phyloP scores from a whole-genome alignment of 2,329 filamentous ascomycete species.

The Aspergillus sp. region DNA sequence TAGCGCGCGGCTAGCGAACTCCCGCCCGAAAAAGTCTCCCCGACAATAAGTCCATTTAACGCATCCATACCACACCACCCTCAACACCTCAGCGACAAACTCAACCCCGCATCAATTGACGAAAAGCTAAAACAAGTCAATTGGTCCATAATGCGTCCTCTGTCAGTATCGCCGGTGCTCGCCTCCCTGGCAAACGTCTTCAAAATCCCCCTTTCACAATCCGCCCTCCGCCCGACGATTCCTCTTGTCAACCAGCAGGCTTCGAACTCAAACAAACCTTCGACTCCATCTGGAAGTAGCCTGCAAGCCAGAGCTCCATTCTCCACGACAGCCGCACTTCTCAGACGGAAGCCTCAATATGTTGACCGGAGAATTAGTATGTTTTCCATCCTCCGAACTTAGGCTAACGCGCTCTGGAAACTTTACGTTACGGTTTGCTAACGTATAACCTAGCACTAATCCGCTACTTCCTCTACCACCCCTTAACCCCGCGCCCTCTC shows the following conservation, averaged over 20 bases:
- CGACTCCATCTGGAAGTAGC: constrained; percentile 14
- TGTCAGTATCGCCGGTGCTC: constrained; percentile 38
- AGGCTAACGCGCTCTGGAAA: background rate
- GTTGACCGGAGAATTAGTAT: constrained; percentile 47
- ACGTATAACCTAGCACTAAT: constrained; percentile 54
- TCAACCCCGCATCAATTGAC: background rate
- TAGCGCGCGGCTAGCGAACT: constrained; percentile 4
- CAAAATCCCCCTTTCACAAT: constrained; percentile 40
- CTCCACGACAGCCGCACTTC: constrained; percentile 39
- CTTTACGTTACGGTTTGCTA: constrained; percentile 17
- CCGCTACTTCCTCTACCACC: constrained; percentile 69
- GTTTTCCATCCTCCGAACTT: constrained; percentile 15
- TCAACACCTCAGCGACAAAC: background rate
- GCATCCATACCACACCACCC: background rate
- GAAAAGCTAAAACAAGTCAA: background rate
- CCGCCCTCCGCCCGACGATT: constrained; percentile 27
- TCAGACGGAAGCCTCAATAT: constrained; percentile 39
- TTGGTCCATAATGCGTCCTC: constrained; percentile 2
- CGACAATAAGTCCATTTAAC: background rate
- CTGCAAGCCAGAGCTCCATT: constrained; percentile 28
- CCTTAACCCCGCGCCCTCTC: constrained; percentile 70
- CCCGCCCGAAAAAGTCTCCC: constrained; percentile 8
- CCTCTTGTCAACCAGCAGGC: constrained; percentile 4
- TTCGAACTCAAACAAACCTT: background rate
- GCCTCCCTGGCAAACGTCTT: constrained; percentile 47